Base-by-base conservation (phyloP, 2,329 filamentous ascomycete species). In the Calonectria leucothoes region DNA sequence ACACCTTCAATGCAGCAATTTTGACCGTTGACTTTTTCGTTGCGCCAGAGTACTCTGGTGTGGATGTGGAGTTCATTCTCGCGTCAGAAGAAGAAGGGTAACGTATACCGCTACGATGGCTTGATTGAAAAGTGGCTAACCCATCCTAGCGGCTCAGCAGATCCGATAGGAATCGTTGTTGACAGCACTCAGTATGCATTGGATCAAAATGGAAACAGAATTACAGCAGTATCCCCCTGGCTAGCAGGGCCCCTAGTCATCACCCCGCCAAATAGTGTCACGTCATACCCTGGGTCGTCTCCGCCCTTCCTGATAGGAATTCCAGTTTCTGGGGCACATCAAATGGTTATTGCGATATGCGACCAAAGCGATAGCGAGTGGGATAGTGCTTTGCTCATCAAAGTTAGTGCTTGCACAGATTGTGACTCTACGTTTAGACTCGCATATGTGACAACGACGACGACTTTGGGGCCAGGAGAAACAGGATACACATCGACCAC, bases 41-140 rank as follows among this genome's bases (percentile, higher is more conserved):
- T 0, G 5, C 51, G 8, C 10, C 57, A 0, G 0, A 27, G 4
- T 72, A 70, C 14, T 37, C 6, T 1, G 76, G 76, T 2, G 2
- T 77, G 4, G 8, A 61, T 35, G 23, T 76, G 8, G 37, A 77
- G 39, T 29, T 74, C 42, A 72, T 76, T 7, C 11, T 77, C 15
- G 73, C 76, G 7, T 71, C 76, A 29, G 67, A 77, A 51, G 73
- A 74, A 57, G 48, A 65, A 48, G 64, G 52, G 75, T 76, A 69
- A n/a, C 12, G 23, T 25, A 57, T 57, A n/a, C 31, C 39, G 39
- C 5, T 20, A 8, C 23, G 4, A 6, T n/a, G 15, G 7, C 20
- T 17, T 42, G 5, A 25, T 31, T 17, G 8, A 5, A 15, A 31
- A 31, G 12, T 20, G 15, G 59, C 65, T 71, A 51, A 74, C 25